These are phyloP conservation scores for Jasminum sambac DNA, from an alignment of 257 asterid species.

Conservation along the genomic window DNA sequence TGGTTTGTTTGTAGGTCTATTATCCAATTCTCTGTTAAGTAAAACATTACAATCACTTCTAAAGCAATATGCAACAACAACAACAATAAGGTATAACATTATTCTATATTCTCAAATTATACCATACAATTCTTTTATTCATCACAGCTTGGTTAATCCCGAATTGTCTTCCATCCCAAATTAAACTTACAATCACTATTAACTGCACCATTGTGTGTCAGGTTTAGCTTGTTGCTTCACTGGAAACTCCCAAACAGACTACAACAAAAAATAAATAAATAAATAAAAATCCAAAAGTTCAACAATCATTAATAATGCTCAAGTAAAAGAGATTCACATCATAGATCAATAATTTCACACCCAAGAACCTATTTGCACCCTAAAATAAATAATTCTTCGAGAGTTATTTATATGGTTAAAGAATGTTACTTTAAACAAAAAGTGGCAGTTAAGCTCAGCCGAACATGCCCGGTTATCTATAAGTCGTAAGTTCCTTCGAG, in stretches of 20 bases:
- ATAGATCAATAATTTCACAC: neutral
- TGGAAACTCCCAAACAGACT: conserved; percentile 63
- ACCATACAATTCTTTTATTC: conserved; percentile 29
- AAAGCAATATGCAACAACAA: conserved; percentile 18
- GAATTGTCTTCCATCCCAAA: conserved; percentile 16
- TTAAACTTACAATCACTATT: conserved; percentile 7
- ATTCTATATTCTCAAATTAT: conserved; percentile 15
- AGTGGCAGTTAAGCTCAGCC: neutral
- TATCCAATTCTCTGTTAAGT: neutral
- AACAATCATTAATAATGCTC: neutral
- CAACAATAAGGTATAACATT: conserved; percentile 20
- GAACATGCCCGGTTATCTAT: neutral
- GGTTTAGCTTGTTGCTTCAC: conserved; percentile 30
- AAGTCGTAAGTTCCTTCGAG: neutral
- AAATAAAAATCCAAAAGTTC: neutral
- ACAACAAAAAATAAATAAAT: conserved; percentile 40
- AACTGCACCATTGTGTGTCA: too few relatives aligned
- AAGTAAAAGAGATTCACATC: neutral
- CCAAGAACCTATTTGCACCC: too few relatives aligned
- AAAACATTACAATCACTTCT: conserved; percentile 15
- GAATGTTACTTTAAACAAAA: neutral
- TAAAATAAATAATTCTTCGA: neutral
- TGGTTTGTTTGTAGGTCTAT: too few relatives aligned
- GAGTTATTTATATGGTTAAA: too few relatives aligned
- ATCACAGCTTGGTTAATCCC: conserved; percentile 19